A percentile compares a stretch with the other conserved stretches of the same genome.
Evolutionary conservation across 176 grass and related monocot species (phyloP).

Genomic region (Eremochloa ophiuroides): DNA sequence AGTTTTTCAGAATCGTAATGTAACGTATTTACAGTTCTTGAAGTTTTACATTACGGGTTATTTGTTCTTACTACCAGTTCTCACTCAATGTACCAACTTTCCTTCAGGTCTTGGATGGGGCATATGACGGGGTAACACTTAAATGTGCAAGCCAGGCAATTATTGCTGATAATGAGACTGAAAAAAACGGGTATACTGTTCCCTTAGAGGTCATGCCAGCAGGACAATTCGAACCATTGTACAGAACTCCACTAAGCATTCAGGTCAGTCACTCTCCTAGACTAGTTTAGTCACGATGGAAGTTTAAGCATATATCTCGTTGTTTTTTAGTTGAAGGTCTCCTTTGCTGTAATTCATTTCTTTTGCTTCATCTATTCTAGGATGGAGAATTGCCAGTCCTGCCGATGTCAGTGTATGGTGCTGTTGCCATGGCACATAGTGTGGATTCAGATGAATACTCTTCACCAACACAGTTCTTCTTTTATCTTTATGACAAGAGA

Average conservation of each 20-base stretch:
- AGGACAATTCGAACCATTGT: slow-evolving; percentile 93
- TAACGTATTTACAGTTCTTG: neutral
- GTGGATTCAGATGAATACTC: slow-evolving; percentile 84
- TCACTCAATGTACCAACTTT: slow-evolving; percentile 13
- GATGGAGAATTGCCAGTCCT: slow-evolving; percentile 94
- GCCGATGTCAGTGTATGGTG: slow-evolving; percentile 88
- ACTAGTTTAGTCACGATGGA: neutral
- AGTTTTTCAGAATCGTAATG: neutral
- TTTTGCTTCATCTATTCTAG: slow-evolving; percentile 36
- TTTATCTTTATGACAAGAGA: slow-evolving; percentile 99
- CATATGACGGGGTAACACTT: slow-evolving; percentile 70
- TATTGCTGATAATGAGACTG: slow-evolving; percentile 61
- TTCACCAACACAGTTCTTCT: slow-evolving; percentile 86
- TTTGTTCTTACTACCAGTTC: neutral
- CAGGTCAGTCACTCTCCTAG: slow-evolving; percentile 44
- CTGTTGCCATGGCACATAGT: slow-evolving; percentile 91
- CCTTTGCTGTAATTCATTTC: neutral
- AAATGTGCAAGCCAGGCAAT: slow-evolving; percentile 87
- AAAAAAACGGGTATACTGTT: slow-evolving; percentile 58
- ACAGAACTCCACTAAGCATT: slow-evolving; percentile 80
- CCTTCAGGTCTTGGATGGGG: slow-evolving; percentile 76
- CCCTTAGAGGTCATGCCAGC: slow-evolving; percentile 87
- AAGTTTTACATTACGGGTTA: neutral
- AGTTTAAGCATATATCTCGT: neutral
- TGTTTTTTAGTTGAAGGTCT: neutral